A percentile compares a stretch with the other conserved stretches of the same genome.
These are phyloP conservation scores for Brettanomyces nanus DNA, from an alignment of 805 yeast genomes.

Conservation along the genomic window DNA sequence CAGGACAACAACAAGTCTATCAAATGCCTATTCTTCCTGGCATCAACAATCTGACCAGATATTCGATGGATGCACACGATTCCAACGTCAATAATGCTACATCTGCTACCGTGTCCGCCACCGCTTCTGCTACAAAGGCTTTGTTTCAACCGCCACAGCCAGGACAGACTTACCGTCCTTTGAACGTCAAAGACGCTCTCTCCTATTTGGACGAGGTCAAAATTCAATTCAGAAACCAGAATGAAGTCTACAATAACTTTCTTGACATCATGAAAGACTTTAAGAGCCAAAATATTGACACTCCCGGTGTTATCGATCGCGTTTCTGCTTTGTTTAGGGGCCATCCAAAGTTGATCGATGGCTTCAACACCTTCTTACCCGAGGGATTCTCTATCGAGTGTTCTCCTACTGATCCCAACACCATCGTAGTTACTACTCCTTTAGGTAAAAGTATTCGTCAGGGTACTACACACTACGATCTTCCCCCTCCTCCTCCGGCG, in stretches of 20 bases:
- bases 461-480: constrained; percentile 29
- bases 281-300: constrained; percentile 90
- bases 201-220: constrained; percentile 94
- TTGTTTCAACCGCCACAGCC: constrained; percentile 16
- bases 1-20: constrained; percentile 37
- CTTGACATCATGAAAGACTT: constrained; percentile 98
- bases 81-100: too few species aligned
- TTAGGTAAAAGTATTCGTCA: constrained; percentile 76
- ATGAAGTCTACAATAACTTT: constrained; percentile 93
- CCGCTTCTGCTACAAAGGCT: constrained; percentile 6
- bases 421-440: constrained; percentile 93
- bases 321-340: constrained; percentile 89
- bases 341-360: constrained; percentile 89
- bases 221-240: constrained; percentile 82
- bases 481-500: constrained; percentile 3
- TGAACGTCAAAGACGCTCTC: constrained; percentile 93
- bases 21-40: constrained; percentile 47
- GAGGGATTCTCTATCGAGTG: constrained; percentile 95
- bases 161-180: constrained; percentile 51
- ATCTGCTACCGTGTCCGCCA: constrained; percentile 3
- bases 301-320: constrained; percentile 97
- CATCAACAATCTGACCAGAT: constrained; percentile 39
- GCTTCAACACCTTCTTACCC: constrained; percentile 94
- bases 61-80: constrained; percentile 10
- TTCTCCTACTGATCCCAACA: constrained; percentile 85